Conservation (phyloP, 2,329 filamentous ascomycete genomes). For the Diaporthe citri region DNA sequence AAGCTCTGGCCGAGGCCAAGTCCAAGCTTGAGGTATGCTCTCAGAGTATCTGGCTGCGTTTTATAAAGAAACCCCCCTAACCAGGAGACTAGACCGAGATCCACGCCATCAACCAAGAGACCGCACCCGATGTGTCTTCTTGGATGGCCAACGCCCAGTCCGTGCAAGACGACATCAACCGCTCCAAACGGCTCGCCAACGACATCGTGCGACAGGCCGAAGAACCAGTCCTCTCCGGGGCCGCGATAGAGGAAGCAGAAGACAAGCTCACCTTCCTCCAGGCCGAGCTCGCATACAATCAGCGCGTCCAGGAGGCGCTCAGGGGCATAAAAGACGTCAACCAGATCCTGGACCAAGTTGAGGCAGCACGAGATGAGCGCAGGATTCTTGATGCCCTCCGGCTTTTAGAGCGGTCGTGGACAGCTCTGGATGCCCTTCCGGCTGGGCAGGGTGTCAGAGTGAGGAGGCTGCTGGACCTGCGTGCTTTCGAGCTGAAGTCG, state of each 20-base stretch:
- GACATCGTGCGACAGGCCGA: constrained; percentile 86
- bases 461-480: constrained; percentile 73
- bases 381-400: constrained; percentile 69
- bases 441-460: constrained; percentile 72
- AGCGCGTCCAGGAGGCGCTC: constrained; percentile 66
- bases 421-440: constrained; percentile 69
- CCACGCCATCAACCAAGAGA: constrained; percentile 79
- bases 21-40: constrained; percentile 58
- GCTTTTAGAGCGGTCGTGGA: constrained; percentile 69
- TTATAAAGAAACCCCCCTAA: not conserved
- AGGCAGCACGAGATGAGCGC: constrained; percentile 66
- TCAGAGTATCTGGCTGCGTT: not conserved
- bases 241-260: constrained; percentile 65
- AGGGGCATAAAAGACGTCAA: constrained; percentile 68
- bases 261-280: constrained; percentile 68
- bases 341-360: constrained; percentile 72
- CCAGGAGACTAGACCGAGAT: constrained; percentile 71
- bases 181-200: constrained; percentile 82
- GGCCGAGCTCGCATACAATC: constrained; percentile 70
- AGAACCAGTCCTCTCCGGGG: constrained; percentile 66
- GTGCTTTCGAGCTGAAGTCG: constrained; percentile 75
- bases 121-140: constrained; percentile 81
- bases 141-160: constrained; percentile 90
- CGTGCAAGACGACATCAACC: constrained; percentile 86
- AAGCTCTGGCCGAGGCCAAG: constrained; percentile 57